Conservation (phyloP, 2,329 filamentous ascomycete genomes). For the Cercospora sp. region DNA sequence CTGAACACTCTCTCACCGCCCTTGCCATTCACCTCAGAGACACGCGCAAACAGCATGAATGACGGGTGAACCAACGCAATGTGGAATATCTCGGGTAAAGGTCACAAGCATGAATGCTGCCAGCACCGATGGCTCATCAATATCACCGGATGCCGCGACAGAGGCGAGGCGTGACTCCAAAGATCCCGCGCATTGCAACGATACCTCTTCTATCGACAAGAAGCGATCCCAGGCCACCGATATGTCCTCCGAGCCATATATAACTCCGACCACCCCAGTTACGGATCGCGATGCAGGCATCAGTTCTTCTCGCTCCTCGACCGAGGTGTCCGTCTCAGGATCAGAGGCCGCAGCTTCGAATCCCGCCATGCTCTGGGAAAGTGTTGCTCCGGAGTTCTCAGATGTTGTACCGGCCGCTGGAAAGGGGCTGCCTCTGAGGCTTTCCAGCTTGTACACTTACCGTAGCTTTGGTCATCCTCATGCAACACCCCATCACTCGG, state of each 20-base stretch:
- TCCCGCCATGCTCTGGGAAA: background rate
- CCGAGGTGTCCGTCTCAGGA: background rate
- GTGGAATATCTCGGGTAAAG: background rate
- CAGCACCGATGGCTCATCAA: background rate
- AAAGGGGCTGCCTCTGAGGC: slow-evolving; percentile 6
- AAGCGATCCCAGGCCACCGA: background rate
- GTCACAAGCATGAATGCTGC: background rate
- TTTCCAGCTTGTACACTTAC: slow-evolving; percentile 4
- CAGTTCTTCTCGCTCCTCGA: background rate
- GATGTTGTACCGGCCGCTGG: background rate
- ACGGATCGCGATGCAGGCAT: background rate
- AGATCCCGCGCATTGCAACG: background rate
- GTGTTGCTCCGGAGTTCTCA: background rate
- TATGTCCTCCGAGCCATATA: background rate
- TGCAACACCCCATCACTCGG: background rate
- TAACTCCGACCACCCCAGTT: background rate
- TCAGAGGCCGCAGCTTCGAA: background rate
- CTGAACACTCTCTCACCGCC: background rate
- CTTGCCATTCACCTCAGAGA: background rate
- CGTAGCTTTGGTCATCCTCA: slow-evolving; percentile 9
- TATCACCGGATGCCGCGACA: background rate
- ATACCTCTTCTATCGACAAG: background rate
- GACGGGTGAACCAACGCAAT: background rate
- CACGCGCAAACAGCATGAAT: background rate
- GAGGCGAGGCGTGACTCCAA: background rate